phyloP scores from a whole-genome alignment of 768 basidiomycete genomes.

The Lactarius sp. region DNA sequence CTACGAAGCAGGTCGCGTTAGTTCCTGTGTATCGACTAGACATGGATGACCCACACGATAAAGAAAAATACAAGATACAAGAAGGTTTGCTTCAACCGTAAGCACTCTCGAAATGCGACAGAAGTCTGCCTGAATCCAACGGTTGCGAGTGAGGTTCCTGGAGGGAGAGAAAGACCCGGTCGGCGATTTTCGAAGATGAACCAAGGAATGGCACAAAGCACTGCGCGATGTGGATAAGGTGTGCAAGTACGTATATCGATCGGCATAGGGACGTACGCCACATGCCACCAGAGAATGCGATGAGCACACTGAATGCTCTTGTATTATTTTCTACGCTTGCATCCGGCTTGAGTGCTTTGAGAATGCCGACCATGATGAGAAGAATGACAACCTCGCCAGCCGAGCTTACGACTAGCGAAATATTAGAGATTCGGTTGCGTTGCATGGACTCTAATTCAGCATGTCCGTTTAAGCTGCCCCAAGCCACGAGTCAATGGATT shows the following conservation, averaged over 20 bases:
- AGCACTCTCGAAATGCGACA: slow-evolving; percentile 56
- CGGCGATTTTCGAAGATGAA: slow-evolving; percentile 64
- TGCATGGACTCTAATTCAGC: slow-evolving; percentile 53
- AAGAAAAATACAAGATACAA: slow-evolving; percentile 72
- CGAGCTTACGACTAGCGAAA: slow-evolving; percentile 67
- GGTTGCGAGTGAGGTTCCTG: slow-evolving; percentile 49
- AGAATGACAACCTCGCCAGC: slow-evolving; percentile 67
- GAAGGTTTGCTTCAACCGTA: slow-evolving; percentile 67
- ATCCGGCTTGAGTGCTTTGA: slow-evolving; percentile 58
- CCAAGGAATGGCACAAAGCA: slow-evolving; percentile 68
- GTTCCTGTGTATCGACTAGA: not conserved
- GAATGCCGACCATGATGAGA: slow-evolving; percentile 68
- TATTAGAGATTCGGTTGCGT: slow-evolving; percentile 69
- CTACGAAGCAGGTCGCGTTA: slow-evolving; percentile 31
- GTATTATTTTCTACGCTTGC: slow-evolving; percentile 68
- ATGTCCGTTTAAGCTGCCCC: slow-evolving; percentile 45
- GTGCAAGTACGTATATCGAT: not conserved
- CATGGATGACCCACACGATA: slow-evolving; percentile 48
- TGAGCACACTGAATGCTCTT: slow-evolving; percentile 67
- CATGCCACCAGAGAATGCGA: slow-evolving; percentile 72
- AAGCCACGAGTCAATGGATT: not conserved
- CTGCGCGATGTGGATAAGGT: slow-evolving; percentile 32
- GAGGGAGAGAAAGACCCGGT: slow-evolving; percentile 57
- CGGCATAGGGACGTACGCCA: slow-evolving; percentile 47
- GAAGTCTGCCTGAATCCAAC: slow-evolving; percentile 67